Evolutionary conservation across 257 asterid genomes (phyloP).

Genomic region (Thymus quinquecostatus): DNA sequence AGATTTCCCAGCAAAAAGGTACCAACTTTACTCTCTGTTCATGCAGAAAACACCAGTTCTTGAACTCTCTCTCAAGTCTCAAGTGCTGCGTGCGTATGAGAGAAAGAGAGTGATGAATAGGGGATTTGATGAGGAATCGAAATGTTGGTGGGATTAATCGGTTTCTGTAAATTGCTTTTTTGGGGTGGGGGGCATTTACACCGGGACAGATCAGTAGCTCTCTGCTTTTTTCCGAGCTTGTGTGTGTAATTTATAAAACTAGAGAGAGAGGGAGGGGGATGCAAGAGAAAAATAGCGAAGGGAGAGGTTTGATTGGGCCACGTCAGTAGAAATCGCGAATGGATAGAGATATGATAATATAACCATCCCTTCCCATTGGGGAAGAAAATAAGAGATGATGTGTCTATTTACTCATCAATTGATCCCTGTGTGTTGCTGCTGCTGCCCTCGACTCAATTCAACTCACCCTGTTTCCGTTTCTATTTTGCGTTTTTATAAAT

Average conservation of each 20-base stretch:
- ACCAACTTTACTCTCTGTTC: constrained; percentile 20
- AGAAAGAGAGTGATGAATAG: background rate
- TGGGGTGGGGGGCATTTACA: constrained; percentile 23
- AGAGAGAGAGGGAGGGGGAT: background rate
- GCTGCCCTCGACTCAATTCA: background rate
- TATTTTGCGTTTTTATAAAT: background rate
- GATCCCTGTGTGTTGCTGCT: background rate
- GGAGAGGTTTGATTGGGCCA: constrained; percentile 55
- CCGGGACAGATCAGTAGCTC: background rate
- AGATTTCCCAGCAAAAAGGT: constrained; percentile 21
- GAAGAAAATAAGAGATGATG: background rate
- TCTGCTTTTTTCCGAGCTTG: background rate
- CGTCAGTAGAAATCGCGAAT: constrained; percentile 50
- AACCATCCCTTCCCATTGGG: constrained; percentile 1
- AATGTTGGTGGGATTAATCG: constrained; percentile 4
- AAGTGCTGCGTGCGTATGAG: background rate
- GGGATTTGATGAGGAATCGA: constrained; percentile 4
- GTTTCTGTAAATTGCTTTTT: background rate
- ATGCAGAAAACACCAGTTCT: constrained; percentile 8
- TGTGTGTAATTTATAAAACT: background rate
- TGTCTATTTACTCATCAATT: background rate
- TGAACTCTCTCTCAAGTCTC: constrained; percentile 2
- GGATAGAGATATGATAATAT: constrained; percentile 62
- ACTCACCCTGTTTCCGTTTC: background rate
- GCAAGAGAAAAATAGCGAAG: constrained; percentile 18